Conservation (phyloP, 768 basidiomycete genomes). For the Leccinum variicolor region DNA sequence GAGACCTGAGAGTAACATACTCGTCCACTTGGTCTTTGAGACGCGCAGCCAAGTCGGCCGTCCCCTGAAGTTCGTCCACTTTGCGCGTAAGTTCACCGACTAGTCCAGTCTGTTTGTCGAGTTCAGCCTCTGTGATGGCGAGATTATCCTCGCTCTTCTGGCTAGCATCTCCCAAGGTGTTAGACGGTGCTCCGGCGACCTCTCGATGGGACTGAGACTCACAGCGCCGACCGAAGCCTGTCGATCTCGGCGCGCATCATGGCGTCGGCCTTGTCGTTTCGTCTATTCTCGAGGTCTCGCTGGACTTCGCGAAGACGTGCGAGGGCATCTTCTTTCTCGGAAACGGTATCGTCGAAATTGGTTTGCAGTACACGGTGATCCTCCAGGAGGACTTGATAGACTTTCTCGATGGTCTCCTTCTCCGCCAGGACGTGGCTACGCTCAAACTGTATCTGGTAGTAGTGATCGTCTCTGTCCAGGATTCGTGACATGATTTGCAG, state of each 20-base stretch:
- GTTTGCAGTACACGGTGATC: constrained; percentile 76
- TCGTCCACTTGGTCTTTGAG: constrained; percentile 96
- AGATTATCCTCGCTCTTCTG: constrained; percentile 95
- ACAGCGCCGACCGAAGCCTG: constrained; percentile 79
- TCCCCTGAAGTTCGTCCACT: constrained; percentile 74
- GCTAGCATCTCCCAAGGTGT: constrained; percentile 45
- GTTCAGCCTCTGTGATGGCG: constrained; percentile 73
- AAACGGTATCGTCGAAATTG: constrained; percentile 68
- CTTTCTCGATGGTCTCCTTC: constrained; percentile 84
- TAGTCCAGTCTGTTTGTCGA: constrained; percentile 71
- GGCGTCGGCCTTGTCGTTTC: constrained; percentile 73
- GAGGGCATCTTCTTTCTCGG: constrained; percentile 76
- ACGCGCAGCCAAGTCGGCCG: constrained; percentile 73
- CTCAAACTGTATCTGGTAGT: constrained; percentile 81
- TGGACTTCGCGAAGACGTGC: constrained; percentile 57
- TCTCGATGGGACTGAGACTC: constrained; percentile 34
- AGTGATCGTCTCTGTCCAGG: constrained; percentile 73
- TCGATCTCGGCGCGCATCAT: constrained; percentile 80
- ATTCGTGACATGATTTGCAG: constrained; percentile 10
- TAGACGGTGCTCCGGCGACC: constrained; percentile 10
- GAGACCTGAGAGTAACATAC: constrained; percentile 35
- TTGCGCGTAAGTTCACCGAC: constrained; percentile 74
- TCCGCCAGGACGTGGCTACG: constrained; percentile 72
- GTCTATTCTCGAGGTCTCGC: constrained; percentile 55
- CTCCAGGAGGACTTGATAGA: constrained; percentile 70